Conservation (phyloP, 805 yeast species). For the Candida arabinofermentans region DNA sequence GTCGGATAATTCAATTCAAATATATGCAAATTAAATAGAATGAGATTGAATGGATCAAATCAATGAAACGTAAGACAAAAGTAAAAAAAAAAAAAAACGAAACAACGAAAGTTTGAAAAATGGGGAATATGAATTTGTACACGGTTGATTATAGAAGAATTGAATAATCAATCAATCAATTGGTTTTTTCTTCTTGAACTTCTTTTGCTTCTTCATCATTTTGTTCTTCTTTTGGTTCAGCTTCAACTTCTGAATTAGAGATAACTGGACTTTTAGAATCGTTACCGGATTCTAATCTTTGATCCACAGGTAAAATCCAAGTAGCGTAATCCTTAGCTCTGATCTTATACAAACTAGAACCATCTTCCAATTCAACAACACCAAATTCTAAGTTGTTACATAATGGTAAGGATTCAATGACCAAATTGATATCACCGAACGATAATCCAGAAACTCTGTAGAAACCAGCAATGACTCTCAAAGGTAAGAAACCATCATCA, state of each 20-base stretch:
- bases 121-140: no score
- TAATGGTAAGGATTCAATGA: conserved; percentile 51
- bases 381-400: conserved; percentile 44
- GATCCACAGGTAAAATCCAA: conserved; percentile 63
- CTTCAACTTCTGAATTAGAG: background rate
- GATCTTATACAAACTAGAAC: conserved; percentile 41
- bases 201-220: conserved; percentile 3
- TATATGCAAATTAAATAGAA: no score
- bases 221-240: conserved; percentile 5
- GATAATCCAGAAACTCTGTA: conserved; percentile 70
- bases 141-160: no score
- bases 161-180: no score
- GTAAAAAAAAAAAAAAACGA: no score
- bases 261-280: conserved; percentile 28
- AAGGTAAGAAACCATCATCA: conserved; percentile 65
- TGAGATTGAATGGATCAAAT: no score
- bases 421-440: conserved; percentile 47
- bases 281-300: conserved; percentile 43
- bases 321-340: conserved; percentile 58
- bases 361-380: conserved; percentile 36
- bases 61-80: no score
- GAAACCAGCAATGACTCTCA: conserved; percentile 61
- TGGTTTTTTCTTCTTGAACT: background rate
- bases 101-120: no score
- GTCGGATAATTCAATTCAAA: no score